Conservation (phyloP, 2,329 filamentous ascomycete genomes). For the Parastagonospora avenae region DNA sequence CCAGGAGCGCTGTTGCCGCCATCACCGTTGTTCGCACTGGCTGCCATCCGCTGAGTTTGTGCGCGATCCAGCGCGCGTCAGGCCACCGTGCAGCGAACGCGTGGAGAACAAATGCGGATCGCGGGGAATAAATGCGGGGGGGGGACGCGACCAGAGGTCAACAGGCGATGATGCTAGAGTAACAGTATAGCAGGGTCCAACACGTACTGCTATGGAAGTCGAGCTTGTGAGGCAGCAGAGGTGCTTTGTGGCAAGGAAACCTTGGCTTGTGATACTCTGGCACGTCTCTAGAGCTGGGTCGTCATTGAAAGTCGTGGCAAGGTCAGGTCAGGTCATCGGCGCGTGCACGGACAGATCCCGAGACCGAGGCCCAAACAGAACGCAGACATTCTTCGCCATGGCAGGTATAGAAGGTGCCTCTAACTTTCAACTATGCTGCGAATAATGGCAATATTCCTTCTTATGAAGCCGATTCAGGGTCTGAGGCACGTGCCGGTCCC, state of each 20-base stretch:
- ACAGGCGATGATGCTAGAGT: not conserved
- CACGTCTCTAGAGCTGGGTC: not conserved
- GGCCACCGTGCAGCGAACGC: constrained; percentile 12
- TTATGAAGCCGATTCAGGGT: too few relatives aligned
- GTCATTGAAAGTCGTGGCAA: not conserved
- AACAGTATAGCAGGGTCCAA: not conserved
- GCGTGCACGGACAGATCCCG: not conserved
- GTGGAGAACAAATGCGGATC: constrained; percentile 10
- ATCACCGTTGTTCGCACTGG: not conserved
- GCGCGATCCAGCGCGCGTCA: not conserved
- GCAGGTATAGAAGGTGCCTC: not conserved
- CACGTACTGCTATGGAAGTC: constrained; percentile 1
- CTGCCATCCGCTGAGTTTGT: not conserved
- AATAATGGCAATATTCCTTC: too few relatives aligned
- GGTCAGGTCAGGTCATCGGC: not conserved
- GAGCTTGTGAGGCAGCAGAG: not conserved
- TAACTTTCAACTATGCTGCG: too few relatives aligned
- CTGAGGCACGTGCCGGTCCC: too few relatives aligned
- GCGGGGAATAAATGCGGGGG: constrained; percentile 1
- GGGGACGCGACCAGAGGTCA: not conserved
- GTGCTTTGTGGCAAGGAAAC: constrained; percentile 1
- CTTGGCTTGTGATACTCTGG: constrained; percentile 5
- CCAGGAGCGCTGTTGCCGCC: not conserved
- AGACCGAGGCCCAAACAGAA: not conserved
- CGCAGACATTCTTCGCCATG: not conserved